phyloP scores from a whole-genome alignment of 1,139 yeast genomes.

The Geotrichum siamense region DNA sequence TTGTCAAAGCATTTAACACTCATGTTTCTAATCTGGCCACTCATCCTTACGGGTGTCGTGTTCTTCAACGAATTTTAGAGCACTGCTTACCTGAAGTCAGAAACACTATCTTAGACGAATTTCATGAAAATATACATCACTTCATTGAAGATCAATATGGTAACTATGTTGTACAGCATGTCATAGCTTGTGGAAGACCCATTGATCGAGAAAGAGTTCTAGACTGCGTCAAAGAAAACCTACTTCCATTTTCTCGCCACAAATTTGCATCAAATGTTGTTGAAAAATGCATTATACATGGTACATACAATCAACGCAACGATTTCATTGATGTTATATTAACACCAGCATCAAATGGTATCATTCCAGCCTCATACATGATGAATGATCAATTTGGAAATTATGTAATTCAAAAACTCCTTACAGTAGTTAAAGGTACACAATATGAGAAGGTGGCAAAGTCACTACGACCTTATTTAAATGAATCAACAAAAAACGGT shows the following conservation, averaged over 20 bases:
- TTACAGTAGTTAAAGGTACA: conserved; percentile 57
- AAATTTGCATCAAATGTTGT: conserved; percentile 97
- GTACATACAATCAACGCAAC: conserved; percentile 55
- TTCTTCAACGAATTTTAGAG: conserved; percentile 85
- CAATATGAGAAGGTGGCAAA: conserved; percentile 41
- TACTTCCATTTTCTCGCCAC: conserved; percentile 81
- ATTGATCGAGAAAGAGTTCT: conserved; percentile 48
- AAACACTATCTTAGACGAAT: conserved; percentile 56
- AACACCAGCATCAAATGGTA: conserved; percentile 26
- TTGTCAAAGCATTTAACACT: conserved; percentile 63
- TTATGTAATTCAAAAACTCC: conserved; percentile 90
- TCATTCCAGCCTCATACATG: conserved; percentile 41
- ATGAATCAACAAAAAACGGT: conserved; percentile 36
- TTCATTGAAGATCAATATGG: conserved; percentile 96
- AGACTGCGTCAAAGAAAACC: conserved; percentile 47
- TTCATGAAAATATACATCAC: conserved; percentile 64
- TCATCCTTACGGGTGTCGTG: conserved; percentile 97
- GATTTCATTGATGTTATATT: conserved; percentile 58
- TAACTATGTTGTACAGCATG: conserved; percentile 93
- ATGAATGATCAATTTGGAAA: conserved; percentile 98
- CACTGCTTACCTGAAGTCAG: conserved; percentile 53
- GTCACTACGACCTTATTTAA: conserved; percentile 37
- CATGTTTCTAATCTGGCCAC: conserved; percentile 86
- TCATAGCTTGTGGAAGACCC: conserved; percentile 68
- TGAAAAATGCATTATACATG: conserved; percentile 82